Evolutionary conservation across 345 rosid genomes (phyloP).

Genomic region (Laguncularia racemosa): DNA sequence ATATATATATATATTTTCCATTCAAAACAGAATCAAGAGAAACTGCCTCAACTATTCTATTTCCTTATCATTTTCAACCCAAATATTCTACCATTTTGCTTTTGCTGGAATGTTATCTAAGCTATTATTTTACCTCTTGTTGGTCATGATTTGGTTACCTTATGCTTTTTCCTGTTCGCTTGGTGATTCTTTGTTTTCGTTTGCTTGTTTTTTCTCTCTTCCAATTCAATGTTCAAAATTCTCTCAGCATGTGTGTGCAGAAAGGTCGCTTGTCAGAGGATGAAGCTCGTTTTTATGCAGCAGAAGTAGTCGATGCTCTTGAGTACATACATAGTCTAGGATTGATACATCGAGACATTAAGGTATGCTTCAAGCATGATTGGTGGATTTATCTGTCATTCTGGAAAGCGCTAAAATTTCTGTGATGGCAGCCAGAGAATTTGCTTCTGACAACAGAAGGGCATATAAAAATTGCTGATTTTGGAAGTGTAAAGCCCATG

Average conservation of each 20-base stretch:
- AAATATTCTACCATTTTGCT: no score
- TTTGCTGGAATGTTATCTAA: no score
- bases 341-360: slow-evolving; percentile 94
- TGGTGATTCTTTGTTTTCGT: background rate
- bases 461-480: slow-evolving; percentile 92
- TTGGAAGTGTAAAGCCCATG: slow-evolving; percentile 98
- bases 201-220: background rate
- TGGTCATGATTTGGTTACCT: no score
- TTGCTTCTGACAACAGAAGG: slow-evolving; percentile 72
- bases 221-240: slow-evolving; percentile 4
- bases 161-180: background rate
- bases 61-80: no score
- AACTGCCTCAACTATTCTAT: no score
- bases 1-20: no score
- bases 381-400: slow-evolving; percentile 6
- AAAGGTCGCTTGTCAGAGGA: slow-evolving; percentile 74
- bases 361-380: slow-evolving; percentile 39
- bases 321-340: slow-evolving; percentile 91
- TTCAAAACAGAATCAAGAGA: no score
- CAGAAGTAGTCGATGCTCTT: slow-evolving; percentile 93
- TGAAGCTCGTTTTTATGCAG: slow-evolving; percentile 88
- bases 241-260: slow-evolving; percentile 28
- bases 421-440: slow-evolving; percentile 83
- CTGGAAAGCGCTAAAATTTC: slow-evolving; percentile 14
- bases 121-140: no score